A percentile compares a stretch with the other conserved stretches of the same genome.
These are phyloP conservation scores for Lablab purpureus DNA, from an alignment of 306 rosid genomes.

Conservation along the genomic window DNA sequence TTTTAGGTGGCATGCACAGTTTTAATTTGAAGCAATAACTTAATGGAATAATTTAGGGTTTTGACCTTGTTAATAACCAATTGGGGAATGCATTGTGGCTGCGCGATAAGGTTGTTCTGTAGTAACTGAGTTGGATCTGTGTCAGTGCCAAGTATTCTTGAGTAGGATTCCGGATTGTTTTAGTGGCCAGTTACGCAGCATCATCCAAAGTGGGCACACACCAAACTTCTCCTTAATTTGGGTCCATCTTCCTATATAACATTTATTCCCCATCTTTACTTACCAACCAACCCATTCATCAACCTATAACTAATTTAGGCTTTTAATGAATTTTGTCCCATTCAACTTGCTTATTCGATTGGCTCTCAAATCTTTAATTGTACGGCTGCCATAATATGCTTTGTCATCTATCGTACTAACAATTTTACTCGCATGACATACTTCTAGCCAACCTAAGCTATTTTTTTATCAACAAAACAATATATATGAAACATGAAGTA, in stretches of 20 bases:
- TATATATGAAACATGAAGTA: no score
- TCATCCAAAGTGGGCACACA: slow-evolving; percentile 41
- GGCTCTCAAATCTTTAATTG: not conserved
- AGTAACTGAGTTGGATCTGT: slow-evolving; percentile 51
- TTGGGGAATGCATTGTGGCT: slow-evolving; percentile 19
- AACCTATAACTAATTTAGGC: not conserved
- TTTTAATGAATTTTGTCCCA: slow-evolving; percentile 36
- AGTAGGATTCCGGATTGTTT: slow-evolving; percentile 49
- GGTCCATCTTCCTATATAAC: not conserved
- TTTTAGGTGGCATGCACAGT: slow-evolving; percentile 15
- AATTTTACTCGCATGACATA: slow-evolving; percentile 12
- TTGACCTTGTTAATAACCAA: slow-evolving; percentile 31
- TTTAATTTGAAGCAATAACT: slow-evolving; percentile 17
- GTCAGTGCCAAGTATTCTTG: slow-evolving; percentile 57
- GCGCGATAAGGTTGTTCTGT: slow-evolving; percentile 1
- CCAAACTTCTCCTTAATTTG: slow-evolving; percentile 2
- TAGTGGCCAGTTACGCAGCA: slow-evolving; percentile 8
- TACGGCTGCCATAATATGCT: not conserved
- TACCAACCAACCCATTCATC: slow-evolving; percentile 34
- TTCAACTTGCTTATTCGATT: slow-evolving; percentile 5
- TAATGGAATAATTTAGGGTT: not conserved
- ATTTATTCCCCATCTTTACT: slow-evolving; percentile 22
- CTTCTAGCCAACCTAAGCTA: not conserved
- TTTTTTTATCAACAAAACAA: no score
- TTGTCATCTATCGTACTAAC: not conserved